A percentile compares a stretch with the other conserved stretches of the same genome.
These are phyloP conservation scores for Claviceps capensis DNA, from an alignment of 2,329 filamentous ascomycete genomes.

Conservation along the genomic window DNA sequence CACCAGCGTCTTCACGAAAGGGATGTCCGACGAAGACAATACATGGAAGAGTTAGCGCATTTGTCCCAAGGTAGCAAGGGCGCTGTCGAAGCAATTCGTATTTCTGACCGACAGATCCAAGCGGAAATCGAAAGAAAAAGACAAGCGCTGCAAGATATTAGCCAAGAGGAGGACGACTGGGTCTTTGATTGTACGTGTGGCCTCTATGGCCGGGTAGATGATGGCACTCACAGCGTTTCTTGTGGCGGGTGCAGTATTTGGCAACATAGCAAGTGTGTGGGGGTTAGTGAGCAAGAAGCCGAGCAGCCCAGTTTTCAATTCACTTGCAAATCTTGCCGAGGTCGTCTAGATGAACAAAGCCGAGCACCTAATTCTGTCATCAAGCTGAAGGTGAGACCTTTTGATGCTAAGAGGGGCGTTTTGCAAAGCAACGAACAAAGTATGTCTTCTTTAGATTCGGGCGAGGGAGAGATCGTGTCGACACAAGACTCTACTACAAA, in stretches of 20 bases:
- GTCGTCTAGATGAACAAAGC: conserved; percentile 53
- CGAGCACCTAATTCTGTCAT: conserved; percentile 33
- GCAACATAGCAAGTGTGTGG: conserved; percentile 91
- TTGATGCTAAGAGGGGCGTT: conserved; percentile 6
- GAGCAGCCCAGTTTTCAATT: conserved; percentile 82
- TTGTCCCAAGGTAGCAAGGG: conserved; percentile 64
- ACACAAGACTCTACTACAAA: background rate
- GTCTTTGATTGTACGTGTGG: conserved; percentile 92
- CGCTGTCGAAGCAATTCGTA: conserved; percentile 40
- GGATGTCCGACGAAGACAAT: conserved; percentile 66
- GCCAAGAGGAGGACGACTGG: conserved; percentile 71
- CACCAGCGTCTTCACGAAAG: conserved; percentile 79
- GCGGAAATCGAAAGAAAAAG: conserved; percentile 70
- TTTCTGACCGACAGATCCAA: conserved; percentile 70
- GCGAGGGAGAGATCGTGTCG: background rate
- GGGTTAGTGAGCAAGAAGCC: conserved; percentile 63
- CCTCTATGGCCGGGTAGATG: conserved; percentile 81
- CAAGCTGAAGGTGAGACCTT: conserved; percentile 33
- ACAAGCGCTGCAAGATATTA: conserved; percentile 60
- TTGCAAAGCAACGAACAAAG: conserved; percentile 1
- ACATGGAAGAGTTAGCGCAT: conserved; percentile 70
- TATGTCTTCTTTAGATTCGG: background rate
- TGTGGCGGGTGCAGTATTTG: conserved; percentile 91
- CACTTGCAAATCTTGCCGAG: conserved; percentile 65
- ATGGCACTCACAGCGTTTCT: conserved; percentile 83